Evolutionary conservation across 1,139 yeast species (phyloP), one percentile per base, ranked within the genome.

Genomic region (Blastobotrys arbuscula): DNA sequence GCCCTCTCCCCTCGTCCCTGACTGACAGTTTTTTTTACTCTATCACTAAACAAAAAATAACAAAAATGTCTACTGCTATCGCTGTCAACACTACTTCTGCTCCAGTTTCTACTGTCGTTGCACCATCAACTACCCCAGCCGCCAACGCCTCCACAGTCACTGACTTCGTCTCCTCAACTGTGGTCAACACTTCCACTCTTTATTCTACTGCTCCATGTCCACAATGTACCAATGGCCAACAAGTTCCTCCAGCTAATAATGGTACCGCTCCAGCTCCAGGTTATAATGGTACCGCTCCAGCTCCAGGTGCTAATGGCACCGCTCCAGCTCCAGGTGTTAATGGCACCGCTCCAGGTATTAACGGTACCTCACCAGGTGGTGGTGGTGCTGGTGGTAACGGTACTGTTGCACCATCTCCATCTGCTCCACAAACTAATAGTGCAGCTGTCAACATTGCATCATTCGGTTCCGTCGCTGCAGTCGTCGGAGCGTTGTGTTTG

Each of bases 401-500:
- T 16, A 39, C 42, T 34, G 38, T 19, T 34, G 16, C 6, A 15
- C 46, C 46, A 43, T 24, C 46, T 33, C 46, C 40, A 43, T 35
- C 46, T 21, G 41, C 30, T 26, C 46, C 46, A 43, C 41, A 36
- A 36, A 16, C 23, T 23, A 37, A 36, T 35, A 24, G 26, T 13
- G 46, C 36, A 16, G 42, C 36, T 15, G 35, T 12, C 42, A 21
- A 37, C 12, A 31, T 37, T 24, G 41, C 42, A 10, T 36, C 41
- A 12, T 24, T 37, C 26, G 46, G 46, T 35, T 36, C 41, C 18
- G 46, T 43, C 36, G 41, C 23, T 19, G 46, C 46, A 8, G 33
- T 43, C 19, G 46, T 43, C 36, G 46, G 46, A n/a, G 46, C 36
- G 18, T 26, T 37, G 18, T 43, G 37, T 39, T 35, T 43, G 18